These are phyloP conservation scores for Metarhizium robertsii DNA, from an alignment of 2,329 filamentous ascomycete species.

Conservation along the genomic window DNA sequence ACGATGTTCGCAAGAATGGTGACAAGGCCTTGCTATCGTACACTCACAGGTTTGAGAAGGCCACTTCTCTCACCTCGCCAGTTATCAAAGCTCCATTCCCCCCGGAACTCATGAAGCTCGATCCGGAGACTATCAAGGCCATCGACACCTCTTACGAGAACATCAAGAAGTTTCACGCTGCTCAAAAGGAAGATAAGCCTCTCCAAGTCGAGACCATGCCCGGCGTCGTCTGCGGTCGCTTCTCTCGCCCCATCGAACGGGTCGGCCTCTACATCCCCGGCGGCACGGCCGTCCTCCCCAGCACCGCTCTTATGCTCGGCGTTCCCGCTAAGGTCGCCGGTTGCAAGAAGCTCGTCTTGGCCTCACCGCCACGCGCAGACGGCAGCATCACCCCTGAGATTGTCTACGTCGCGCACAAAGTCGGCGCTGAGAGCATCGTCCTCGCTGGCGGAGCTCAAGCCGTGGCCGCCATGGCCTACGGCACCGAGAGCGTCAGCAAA, in stretches of 20 bases:
- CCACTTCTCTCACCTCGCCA: conserved; percentile 78
- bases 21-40: conserved; percentile 86
- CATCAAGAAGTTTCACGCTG: conserved; percentile 86
- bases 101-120: conserved; percentile 72
- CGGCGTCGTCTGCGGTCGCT: conserved; percentile 87
- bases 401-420: conserved; percentile 93
- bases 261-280: conserved; percentile 96
- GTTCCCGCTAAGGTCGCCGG: conserved; percentile 97
- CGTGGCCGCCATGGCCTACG: conserved; percentile 93
- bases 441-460: conserved; percentile 93
- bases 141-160: conserved; percentile 93
- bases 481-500: conserved; percentile 87
- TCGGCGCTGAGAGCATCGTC: conserved; percentile 91
- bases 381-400: conserved; percentile 93
- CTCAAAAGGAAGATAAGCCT: conserved; percentile 76
- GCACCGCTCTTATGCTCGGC: conserved; percentile 94
- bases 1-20: conserved; percentile 72
- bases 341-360: conserved; percentile 88
- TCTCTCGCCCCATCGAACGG: conserved; percentile 82
- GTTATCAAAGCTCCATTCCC: conserved; percentile 88
- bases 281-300: conserved; percentile 92
- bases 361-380: conserved; percentile 81
- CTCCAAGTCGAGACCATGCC: conserved; percentile 95
- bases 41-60: conserved; percentile 97
- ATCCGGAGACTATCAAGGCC: conserved; percentile 77